Conservation (phyloP, 1,139 yeast species). For the Zygoascus meyerae region DNA sequence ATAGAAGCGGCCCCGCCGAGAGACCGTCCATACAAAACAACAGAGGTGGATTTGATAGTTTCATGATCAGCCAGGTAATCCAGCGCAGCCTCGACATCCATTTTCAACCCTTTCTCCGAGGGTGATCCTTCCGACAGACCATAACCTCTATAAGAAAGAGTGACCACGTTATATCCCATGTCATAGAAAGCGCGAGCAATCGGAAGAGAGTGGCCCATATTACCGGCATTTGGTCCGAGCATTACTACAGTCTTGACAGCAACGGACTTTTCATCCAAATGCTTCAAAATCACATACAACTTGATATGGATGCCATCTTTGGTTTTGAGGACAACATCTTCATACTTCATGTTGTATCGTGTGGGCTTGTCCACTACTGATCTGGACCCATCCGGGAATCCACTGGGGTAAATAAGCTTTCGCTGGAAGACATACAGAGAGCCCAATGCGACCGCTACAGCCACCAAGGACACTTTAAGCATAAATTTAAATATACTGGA, state of each 20-base stretch:
- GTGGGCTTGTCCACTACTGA: constrained; percentile 75
- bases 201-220: constrained; percentile 89
- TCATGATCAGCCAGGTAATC: constrained; percentile 50
- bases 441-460: constrained; percentile 18
- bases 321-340: constrained; percentile 56
- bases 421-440: constrained; percentile 66
- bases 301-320: constrained; percentile 57
- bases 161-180: constrained; percentile 71
- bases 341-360: constrained; percentile 61
- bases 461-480: not conserved
- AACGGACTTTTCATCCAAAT: constrained; percentile 27
- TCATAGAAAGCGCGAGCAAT: constrained; percentile 66
- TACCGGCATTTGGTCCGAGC: constrained; percentile 92
- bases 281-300: constrained; percentile 37
- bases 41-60: constrained; percentile 46
- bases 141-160: constrained; percentile 88
- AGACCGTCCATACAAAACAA: constrained; percentile 80
- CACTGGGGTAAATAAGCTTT: constrained; percentile 72
- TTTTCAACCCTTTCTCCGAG: constrained; percentile 70
- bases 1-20: constrained; percentile 95
- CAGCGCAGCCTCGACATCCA: constrained; percentile 74
- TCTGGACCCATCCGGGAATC: constrained; percentile 66
- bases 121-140: constrained; percentile 81
- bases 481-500: too few relatives aligned
- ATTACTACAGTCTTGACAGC: constrained; percentile 67